Conservation (phyloP, 1,284 basidiomycete species). For the Mrakiaceae sp. region DNA sequence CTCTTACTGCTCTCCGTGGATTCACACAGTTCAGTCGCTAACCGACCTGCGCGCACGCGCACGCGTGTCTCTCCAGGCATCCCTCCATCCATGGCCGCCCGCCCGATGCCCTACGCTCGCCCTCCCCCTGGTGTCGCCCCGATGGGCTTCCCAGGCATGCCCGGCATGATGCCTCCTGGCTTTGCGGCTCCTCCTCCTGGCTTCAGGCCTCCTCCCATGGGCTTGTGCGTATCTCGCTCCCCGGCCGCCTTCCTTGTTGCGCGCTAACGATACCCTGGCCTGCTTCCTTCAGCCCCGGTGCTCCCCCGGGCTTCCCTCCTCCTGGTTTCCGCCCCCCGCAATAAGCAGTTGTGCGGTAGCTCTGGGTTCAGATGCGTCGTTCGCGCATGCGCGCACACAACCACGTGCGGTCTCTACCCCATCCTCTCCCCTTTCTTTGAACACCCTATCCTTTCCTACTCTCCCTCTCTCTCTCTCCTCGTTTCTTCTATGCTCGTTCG, state of each 20-base stretch:
- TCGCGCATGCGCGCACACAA: too few relatives aligned
- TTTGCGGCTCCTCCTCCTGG: constrained; percentile 21
- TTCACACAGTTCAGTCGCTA: too few relatives aligned
- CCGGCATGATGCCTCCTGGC: constrained; percentile 26
- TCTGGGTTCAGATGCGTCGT: too few relatives aligned
- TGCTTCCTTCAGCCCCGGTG: background rate
- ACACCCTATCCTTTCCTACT: too few relatives aligned
- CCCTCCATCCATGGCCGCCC: constrained; percentile 58
- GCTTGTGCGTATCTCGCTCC: constrained; percentile 18
- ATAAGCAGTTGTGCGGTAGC: too few relatives aligned
- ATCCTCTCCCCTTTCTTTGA: too few relatives aligned
- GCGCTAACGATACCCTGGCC: background rate
- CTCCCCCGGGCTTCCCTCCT: constrained; percentile 14
- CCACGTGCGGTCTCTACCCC: too few relatives aligned
- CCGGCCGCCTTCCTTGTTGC: background rate
- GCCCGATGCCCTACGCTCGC: constrained; percentile 65
- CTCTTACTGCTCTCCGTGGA: constrained; percentile 17
- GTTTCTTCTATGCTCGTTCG: too few relatives aligned
- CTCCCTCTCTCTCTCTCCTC: too few relatives aligned
- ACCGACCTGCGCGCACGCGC: constrained; percentile 20
- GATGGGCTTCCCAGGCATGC: constrained; percentile 41
- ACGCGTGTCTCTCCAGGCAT: constrained; percentile 14
- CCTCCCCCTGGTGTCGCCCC: constrained; percentile 31
- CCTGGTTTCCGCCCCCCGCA: background rate
- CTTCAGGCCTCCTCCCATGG: constrained; percentile 21